phyloP scores from a whole-genome alignment of 306 rosid genomes.

The Astragalus glycyphyllos region DNA sequence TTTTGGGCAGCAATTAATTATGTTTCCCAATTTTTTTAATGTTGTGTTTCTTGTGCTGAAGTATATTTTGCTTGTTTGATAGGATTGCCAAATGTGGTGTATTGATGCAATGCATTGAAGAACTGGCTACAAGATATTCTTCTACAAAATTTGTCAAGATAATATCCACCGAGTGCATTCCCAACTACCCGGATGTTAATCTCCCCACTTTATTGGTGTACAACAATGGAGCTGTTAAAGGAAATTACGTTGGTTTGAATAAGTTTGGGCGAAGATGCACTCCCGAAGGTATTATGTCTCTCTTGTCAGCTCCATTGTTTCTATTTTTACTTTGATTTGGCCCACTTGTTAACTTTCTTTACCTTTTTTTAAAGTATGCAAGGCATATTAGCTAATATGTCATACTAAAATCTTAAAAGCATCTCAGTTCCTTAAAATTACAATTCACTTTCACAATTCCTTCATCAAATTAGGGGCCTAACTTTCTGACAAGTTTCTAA shows the following conservation, averaged over 20 bases:
- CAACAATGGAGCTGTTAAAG: slow-evolving; percentile 92
- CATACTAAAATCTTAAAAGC: background rate
- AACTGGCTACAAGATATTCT: slow-evolving; percentile 79
- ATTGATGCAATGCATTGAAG: slow-evolving; percentile 89
- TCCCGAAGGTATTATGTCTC: slow-evolving; percentile 78
- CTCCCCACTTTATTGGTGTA: slow-evolving; percentile 89
- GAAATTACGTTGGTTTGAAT: slow-evolving; percentile 80
- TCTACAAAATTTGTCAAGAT: slow-evolving; percentile 94
- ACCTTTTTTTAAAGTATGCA: background rate
- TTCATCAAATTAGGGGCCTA: slow-evolving; percentile 15
- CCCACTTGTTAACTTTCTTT: background rate
- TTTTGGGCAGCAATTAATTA: background rate
- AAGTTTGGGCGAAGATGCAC: slow-evolving; percentile 89
- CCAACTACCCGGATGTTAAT: slow-evolving; percentile 86
- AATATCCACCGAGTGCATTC: slow-evolving; percentile 96
- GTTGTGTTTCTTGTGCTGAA: slow-evolving; percentile 26
- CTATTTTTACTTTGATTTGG: slow-evolving; percentile 10
- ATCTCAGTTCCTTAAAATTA: slow-evolving; percentile 10
- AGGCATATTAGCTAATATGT: background rate
- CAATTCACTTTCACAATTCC: background rate
- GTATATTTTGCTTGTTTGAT: slow-evolving; percentile 15
- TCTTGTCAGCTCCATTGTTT: background rate
- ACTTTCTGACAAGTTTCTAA: background rate
- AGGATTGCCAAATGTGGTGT: slow-evolving; percentile 82
- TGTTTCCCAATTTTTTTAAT: background rate